Conservation (phyloP, 2,329 filamentous ascomycete species). For the Aspergillus transmontanensis region DNA sequence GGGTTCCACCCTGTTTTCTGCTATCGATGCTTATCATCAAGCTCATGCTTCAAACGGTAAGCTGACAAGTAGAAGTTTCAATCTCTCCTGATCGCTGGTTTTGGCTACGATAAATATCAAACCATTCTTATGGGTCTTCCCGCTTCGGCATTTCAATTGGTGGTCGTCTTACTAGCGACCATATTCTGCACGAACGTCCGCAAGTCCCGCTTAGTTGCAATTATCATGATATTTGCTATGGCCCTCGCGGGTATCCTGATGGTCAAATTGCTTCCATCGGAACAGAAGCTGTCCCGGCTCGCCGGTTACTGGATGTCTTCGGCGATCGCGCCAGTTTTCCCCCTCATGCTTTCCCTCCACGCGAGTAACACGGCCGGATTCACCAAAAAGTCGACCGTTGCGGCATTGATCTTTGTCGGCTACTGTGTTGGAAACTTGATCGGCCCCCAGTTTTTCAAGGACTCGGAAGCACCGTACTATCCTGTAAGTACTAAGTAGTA, state of each 20-base stretch:
- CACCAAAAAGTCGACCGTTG: constrained; percentile 22
- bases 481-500: constrained; percentile 2
- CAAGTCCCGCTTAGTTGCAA: constrained; percentile 19
- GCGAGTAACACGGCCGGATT: constrained; percentile 21
- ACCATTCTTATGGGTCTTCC: constrained; percentile 27
- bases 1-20: too few relatives aligned
- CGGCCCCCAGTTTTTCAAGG: constrained; percentile 20
- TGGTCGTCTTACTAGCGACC: constrained; percentile 21
- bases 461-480: constrained; percentile 18
- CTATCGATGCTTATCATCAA: background rate
- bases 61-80: constrained; percentile 11
- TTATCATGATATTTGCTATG: constrained; percentile 19
- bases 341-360: constrained; percentile 20
- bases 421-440: constrained; percentile 23
- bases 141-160: constrained; percentile 21
- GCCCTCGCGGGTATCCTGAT: constrained; percentile 23
- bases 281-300: constrained; percentile 19
- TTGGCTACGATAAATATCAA: constrained; percentile 25
- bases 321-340: constrained; percentile 21
- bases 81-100: constrained; percentile 24
- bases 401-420: constrained; percentile 17
- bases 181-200: constrained; percentile 18
- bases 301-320: constrained; percentile 24
- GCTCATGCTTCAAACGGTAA: background rate
- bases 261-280: constrained; percentile 22